A percentile compares a stretch with the other conserved stretches of the same genome.
These are phyloP conservation scores for Alternaria atra DNA, from an alignment of 2,329 filamentous ascomycete genomes.

Conservation along the genomic window DNA sequence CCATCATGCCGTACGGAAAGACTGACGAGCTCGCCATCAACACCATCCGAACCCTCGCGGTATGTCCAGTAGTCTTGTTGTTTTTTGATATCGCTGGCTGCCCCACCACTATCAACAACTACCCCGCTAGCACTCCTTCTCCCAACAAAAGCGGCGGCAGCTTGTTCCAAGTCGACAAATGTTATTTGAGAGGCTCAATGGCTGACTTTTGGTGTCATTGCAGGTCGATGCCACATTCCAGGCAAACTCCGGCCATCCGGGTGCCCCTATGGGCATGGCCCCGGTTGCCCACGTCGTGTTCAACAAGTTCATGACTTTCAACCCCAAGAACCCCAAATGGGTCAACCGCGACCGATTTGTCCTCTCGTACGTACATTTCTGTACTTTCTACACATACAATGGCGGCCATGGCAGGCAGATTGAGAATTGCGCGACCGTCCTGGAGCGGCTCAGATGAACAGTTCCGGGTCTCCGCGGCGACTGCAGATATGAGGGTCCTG, in stretches of 20 bases:
- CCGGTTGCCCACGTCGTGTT: slow-evolving; percentile 95
- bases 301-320: slow-evolving; percentile 99
- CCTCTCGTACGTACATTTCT: slow-evolving; percentile 80
- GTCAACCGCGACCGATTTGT: slow-evolving; percentile 98
- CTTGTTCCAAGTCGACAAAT: background rate
- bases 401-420: background rate
- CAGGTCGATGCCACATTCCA: slow-evolving; percentile 97
- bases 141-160: slow-evolving; percentile 27
- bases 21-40: slow-evolving; percentile 92
- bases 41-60: slow-evolving; percentile 95
- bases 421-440: slow-evolving; percentile 4
- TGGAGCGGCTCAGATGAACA: slow-evolving; percentile 4
- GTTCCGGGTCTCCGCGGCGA: slow-evolving; percentile 32
- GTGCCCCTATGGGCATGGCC: slow-evolving; percentile 97
- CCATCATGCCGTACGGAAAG: slow-evolving; percentile 86
- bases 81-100: slow-evolving; percentile 6
- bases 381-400: background rate
- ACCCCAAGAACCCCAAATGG: slow-evolving; percentile 98
- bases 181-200: slow-evolving; percentile 29
- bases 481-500: background rate
- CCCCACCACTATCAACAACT: slow-evolving; percentile 35
- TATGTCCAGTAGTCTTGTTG: slow-evolving; percentile 63
- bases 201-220: slow-evolving; percentile 39
- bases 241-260: slow-evolving; percentile 98
- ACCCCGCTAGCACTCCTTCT: slow-evolving; percentile 36